Conservation (phyloP, 225 moss, liverwort and hornwort species). For the Sphagnum contortum region DNA sequence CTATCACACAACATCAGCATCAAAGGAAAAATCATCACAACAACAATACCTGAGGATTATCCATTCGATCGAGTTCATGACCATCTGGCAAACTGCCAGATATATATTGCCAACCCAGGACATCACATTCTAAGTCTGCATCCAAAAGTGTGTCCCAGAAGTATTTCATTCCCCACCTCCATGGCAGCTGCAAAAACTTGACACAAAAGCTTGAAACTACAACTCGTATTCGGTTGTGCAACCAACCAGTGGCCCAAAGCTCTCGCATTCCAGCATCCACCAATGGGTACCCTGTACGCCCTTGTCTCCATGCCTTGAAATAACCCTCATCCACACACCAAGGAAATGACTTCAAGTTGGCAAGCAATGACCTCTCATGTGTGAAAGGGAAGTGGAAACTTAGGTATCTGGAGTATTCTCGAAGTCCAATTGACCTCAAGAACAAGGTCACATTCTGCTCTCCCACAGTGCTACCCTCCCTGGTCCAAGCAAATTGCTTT, state of each 20-base stretch:
- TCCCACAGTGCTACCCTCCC: conserved; percentile 21
- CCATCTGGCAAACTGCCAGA: conserved; percentile 58
- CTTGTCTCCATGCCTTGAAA: conserved; percentile 55
- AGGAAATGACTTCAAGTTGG: conserved; percentile 49
- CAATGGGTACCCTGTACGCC: conserved; percentile 49
- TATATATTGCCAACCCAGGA: conserved; percentile 56
- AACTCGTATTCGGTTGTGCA: conserved; percentile 44
- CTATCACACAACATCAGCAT: too few relatives aligned
- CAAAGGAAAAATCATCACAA: too few relatives aligned
- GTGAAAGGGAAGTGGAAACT: conserved; percentile 58
- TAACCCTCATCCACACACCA: conserved; percentile 36
- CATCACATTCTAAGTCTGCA: conserved; percentile 51
- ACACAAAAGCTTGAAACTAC: conserved; percentile 54
- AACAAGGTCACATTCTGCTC: conserved; percentile 39
- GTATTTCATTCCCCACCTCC: conserved; percentile 65
- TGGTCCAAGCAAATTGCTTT: conserved; percentile 36
- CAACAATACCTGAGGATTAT: conserved; percentile 41
- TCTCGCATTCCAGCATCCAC: conserved; percentile 59
- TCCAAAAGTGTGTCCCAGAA: conserved; percentile 54
- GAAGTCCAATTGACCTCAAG: conserved; percentile 42
- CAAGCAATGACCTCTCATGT: conserved; percentile 48
- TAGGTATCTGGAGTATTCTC: conserved; percentile 50
- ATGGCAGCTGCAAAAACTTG: conserved; percentile 48
- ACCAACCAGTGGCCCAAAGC: conserved; percentile 55
- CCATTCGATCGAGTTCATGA: conserved; percentile 52